A percentile compares a stretch with the other conserved stretches of the same genome.
Evolutionary conservation across 495 filamentous ascomycete species (phyloP).

Genomic region (Eremomyces bilateralis): DNA sequence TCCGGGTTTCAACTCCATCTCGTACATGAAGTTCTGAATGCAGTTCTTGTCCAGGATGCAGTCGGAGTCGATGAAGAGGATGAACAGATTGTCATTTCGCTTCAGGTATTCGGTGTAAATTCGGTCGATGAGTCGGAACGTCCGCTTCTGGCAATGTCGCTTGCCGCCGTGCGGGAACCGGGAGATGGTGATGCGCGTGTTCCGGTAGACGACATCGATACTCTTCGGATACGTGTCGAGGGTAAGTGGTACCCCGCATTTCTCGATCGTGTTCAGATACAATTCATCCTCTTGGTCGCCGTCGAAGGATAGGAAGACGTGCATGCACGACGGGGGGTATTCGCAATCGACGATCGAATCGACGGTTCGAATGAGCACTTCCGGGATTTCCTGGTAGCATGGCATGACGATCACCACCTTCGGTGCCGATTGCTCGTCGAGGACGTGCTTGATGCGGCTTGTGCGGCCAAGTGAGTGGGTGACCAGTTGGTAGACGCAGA

Average conservation of each 20-base stretch:
- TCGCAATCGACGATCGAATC: slow-evolving; percentile 89
- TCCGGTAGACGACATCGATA: slow-evolving; percentile 72
- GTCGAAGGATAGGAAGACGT: slow-evolving; percentile 93
- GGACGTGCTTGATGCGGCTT: slow-evolving; percentile 58
- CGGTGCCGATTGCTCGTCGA: slow-evolving; percentile 70
- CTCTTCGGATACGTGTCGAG: slow-evolving; percentile 65
- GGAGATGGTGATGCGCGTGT: slow-evolving; percentile 72
- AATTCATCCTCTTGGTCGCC: slow-evolving; percentile 73
- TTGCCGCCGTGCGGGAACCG: slow-evolving; percentile 90
- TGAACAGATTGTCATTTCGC: slow-evolving; percentile 78
- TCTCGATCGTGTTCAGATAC: slow-evolving; percentile 73
- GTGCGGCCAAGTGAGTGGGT: slow-evolving; percentile 65
- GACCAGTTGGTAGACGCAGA: slow-evolving; percentile 77
- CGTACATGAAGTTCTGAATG: slow-evolving; percentile 95
- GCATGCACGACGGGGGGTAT: slow-evolving; percentile 81
- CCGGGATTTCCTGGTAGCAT: slow-evolving; percentile 82
- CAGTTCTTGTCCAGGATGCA: slow-evolving; percentile 87
- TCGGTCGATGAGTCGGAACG: slow-evolving; percentile 86
- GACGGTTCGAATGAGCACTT: slow-evolving; percentile 67
- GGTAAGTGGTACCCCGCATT: slow-evolving; percentile 63
- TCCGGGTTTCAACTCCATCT: slow-evolving; percentile 94
- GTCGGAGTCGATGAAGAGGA: slow-evolving; percentile 96
- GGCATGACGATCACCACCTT: slow-evolving; percentile 98
- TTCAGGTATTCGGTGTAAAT: slow-evolving; percentile 80
- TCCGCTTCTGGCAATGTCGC: slow-evolving; percentile 78